phyloP scores from a whole-genome alignment of 257 asterid species.

The Gardenia jasminoides region DNA sequence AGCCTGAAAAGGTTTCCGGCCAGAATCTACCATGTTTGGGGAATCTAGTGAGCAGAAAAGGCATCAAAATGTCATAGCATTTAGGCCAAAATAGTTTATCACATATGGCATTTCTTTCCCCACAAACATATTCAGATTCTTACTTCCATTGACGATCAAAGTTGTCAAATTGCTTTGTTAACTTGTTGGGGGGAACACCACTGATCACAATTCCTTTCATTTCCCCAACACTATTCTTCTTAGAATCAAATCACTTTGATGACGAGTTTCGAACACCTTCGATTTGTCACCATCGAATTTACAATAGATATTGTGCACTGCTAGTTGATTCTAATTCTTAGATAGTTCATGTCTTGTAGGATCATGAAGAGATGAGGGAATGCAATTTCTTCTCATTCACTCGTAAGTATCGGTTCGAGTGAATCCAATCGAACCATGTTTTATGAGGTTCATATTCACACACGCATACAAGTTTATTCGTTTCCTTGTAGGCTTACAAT shows the following conservation, averaged over 20 bases:
- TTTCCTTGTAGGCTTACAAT: too few relatives aligned
- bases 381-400: not conserved
- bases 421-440: not conserved
- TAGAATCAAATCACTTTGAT: constrained; percentile 1
- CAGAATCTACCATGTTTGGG: constrained; percentile 1
- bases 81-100: constrained; percentile 14
- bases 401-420: not conserved
- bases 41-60: constrained; percentile 12
- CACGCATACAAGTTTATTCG: not conserved
- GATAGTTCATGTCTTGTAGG: not conserved
- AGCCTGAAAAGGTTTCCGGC: constrained; percentile 1
- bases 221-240: not conserved
- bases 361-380: not conserved
- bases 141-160: constrained; percentile 26
- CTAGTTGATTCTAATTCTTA: constrained; percentile 4
- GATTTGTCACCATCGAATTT: constrained; percentile 7
- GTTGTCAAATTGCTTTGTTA: constrained; percentile 16
- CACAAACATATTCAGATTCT: constrained; percentile 27
- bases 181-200: constrained; percentile 18
- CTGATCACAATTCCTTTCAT: not conserved
- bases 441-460: not conserved
- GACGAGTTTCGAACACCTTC: not conserved
- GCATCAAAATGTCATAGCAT: constrained; percentile 8
- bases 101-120: not conserved
- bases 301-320: not conserved